Evolutionary conservation across 176 grass and related monocot genomes (phyloP).

Genomic region (Cenchrus purpureus): DNA sequence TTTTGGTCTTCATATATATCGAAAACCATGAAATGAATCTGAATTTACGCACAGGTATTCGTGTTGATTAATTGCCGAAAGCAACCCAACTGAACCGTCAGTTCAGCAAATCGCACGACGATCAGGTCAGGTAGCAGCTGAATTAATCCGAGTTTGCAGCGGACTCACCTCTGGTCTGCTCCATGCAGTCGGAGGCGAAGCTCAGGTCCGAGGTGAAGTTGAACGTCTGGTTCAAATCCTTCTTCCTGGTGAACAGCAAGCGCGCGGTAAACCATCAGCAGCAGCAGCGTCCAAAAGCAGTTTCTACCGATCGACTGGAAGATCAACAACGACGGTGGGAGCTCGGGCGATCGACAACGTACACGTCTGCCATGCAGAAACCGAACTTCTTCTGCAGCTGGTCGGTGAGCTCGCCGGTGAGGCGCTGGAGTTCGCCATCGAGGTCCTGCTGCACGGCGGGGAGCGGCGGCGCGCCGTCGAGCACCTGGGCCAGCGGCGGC

Average conservation of each 20-base stretch:
- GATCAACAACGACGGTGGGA: background rate
- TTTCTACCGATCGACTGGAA: background rate
- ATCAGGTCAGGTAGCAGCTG: background rate
- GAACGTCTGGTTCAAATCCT: constrained; percentile 67
- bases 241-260: constrained; percentile 42
- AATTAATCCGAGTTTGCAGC: background rate
- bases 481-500: constrained; percentile 15
- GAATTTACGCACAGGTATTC: too few species aligned
- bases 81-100: background rate
- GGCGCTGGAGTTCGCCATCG: background rate
- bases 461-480: constrained; percentile 20
- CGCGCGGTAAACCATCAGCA: background rate
- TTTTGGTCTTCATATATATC: too few species aligned
- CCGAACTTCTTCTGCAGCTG: constrained; percentile 42
- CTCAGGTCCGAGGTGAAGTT: constrained; percentile 27
- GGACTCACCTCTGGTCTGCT: constrained; percentile 48
- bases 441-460: background rate
- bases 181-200: constrained; percentile 57
- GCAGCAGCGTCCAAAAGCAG: background rate
- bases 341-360: background rate
- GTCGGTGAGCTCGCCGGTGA: constrained; percentile 28
- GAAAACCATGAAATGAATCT: too few species aligned
- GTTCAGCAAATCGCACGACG: background rate
- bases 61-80: background rate
- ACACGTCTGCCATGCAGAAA: constrained; percentile 60